These are phyloP conservation scores for Populus hybrid DNA, from an alignment of 441 rosid species.

Conservation along the genomic window DNA sequence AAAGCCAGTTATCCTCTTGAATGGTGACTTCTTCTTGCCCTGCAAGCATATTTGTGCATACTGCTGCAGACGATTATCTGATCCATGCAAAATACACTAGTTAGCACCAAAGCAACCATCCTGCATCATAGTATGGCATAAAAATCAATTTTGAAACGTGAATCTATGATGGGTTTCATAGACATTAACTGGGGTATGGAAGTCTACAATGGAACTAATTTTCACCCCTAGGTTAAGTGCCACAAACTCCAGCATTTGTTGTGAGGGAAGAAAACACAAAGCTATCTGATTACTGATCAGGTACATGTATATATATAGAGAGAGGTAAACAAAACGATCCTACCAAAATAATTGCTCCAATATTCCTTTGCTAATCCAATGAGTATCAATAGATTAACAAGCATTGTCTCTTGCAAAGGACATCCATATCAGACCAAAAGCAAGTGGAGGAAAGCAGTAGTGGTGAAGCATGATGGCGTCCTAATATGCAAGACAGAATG, in stretches of 20 bases:
- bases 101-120: constrained; percentile 24
- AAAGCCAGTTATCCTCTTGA: constrained; percentile 79
- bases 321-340: neutral
- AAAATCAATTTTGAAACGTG: constrained; percentile 22
- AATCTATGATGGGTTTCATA: neutral
- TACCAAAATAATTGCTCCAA: neutral
- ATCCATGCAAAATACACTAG: constrained; percentile 18
- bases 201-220: neutral
- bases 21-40: constrained; percentile 66
- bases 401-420: too few relatives aligned
- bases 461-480: neutral
- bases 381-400: too few relatives aligned
- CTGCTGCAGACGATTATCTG: constrained; percentile 72
- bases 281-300: neutral
- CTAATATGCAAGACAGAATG: neutral
- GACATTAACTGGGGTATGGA: neutral
- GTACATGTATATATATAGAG: neutral
- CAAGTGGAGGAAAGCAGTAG: neutral
- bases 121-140: constrained; percentile 22
- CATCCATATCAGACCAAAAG: neutral
- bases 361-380: too few relatives aligned
- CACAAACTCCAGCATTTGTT: neutral
- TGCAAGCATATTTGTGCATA: constrained; percentile 57
- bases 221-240: neutral
- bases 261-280: neutral